Evolutionary conservation across 148 eudicot species (phyloP).

Genomic region (Nepenthes mirabilis): DNA sequence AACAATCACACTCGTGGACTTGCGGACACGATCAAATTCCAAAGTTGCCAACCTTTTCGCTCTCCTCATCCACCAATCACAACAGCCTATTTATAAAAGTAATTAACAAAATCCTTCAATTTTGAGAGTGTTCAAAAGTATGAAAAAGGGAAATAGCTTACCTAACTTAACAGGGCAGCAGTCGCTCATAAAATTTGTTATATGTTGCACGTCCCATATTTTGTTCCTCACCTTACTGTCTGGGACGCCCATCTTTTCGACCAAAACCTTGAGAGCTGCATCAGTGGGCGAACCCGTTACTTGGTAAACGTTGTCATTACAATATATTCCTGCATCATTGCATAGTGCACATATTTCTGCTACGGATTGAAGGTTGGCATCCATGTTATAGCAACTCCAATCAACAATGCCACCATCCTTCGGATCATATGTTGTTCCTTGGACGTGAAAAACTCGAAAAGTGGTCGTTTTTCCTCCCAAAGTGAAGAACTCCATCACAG

Average conservation of each 20-base stretch:
- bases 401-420: constrained; percentile 69
- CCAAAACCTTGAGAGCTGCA: constrained; percentile 89
- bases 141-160: constrained; percentile 14
- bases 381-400: constrained; percentile 71
- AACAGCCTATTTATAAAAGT: constrained; percentile 30
- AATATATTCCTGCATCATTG: constrained; percentile 69
- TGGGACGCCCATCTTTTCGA: constrained; percentile 90
- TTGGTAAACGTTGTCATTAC: constrained; percentile 42
- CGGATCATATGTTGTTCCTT: constrained; percentile 88
- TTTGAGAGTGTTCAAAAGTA: neutral
- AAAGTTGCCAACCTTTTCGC: constrained; percentile 63
- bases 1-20: constrained; percentile 87
- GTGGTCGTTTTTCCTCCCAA: constrained; percentile 43
- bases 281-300: constrained; percentile 82
- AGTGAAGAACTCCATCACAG: constrained; percentile 63
- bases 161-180: constrained; percentile 46
- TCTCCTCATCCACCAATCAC: constrained; percentile 72
- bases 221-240: constrained; percentile 48
- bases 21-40: constrained; percentile 83
- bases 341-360: constrained; percentile 78
- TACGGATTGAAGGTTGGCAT: constrained; percentile 58
- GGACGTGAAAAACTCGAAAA: constrained; percentile 40
- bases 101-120: constrained; percentile 1
- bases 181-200: constrained; percentile 47
- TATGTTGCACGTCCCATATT: constrained; percentile 47